Percentiles rank a stretch among this genome's conserved stretches.
phyloP scores from a whole-genome alignment of 2,329 filamentous ascomycete species.

The Verticillium isaacii region DNA sequence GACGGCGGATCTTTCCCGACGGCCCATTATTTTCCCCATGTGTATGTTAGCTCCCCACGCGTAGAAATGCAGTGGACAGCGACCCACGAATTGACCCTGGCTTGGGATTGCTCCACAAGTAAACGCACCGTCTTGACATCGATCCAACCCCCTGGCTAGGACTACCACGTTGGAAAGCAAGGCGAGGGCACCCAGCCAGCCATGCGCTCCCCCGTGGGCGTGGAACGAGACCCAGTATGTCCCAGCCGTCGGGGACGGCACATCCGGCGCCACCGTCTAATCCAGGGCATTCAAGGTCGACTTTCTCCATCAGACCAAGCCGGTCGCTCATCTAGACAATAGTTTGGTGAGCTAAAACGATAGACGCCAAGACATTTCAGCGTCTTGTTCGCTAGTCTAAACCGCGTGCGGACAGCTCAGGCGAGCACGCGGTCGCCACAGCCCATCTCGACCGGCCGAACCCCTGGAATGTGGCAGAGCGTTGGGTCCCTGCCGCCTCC shows the following conservation, averaged over 20 bases:
- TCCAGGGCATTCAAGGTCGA: not conserved
- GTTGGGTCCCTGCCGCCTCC: not conserved
- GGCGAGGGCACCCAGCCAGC: not conserved
- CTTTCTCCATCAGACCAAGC: not conserved
- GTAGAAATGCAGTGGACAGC: not conserved
- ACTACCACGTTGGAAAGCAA: not conserved
- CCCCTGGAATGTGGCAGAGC: not conserved
- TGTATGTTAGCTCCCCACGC: no score
- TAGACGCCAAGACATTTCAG: not conserved
- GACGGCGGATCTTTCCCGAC: no score
- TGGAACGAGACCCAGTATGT: not conserved
- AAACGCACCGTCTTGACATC: not conserved
- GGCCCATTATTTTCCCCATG: no score
- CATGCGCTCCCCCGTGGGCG: not conserved
- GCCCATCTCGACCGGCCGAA: not conserved
- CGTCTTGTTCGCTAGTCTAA: not conserved
- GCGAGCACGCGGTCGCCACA: not conserved
- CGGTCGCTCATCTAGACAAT: not conserved
- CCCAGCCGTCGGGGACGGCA: not conserved
- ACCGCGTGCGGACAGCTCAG: not conserved
- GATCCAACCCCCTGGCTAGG: not conserved
- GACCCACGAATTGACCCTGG: not conserved
- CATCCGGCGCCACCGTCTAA: not conserved
- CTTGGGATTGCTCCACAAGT: not conserved
- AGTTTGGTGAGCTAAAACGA: not conserved